Evolutionary conservation across 1,139 yeast genomes (phyloP), one percentile per base, ranked within the genome.

Genomic region (Kazachstania sp.): DNA sequence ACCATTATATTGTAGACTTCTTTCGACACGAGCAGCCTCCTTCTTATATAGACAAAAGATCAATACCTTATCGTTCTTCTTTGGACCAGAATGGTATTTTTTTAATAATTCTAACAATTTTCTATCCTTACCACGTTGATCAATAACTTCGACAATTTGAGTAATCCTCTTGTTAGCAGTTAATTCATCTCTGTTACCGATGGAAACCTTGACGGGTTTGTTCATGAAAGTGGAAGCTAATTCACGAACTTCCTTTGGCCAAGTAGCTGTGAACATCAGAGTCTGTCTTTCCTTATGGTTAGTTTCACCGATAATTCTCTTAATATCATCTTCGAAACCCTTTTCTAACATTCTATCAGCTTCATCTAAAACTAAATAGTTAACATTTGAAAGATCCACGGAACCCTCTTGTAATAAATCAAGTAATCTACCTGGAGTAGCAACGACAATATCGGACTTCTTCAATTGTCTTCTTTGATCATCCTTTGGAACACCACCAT

Each of bases 331-430:
- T 70, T 92, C 98, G 62, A 92, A 92, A 32, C 99, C 99, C 63
- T 80, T 83, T 68, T 92, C 98, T 54, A 92, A 77, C 98, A 92
- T 94, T 70, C 99, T 79, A 66, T 92, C 99, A 37, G 98, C 99
- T 71, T 92, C 99, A 67, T 92, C 99, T 46, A 92, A 74, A 23
- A 92, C 95, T 55, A 94, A 73, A 64, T 86, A 90, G 54, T 83
- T 77, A 32, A 90, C 83, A 7, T 72, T 64, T 31, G 79, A 70
- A 54, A 92, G 73, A 57, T 83, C 79, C 41, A 86, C 81, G 37
- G 90, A 77, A 9, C 95, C 95, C 63, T 92, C 98, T 55, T 90
- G 84, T 56, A 92, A 73, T 62, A 94, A 75, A 71, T 92, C 99
- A 52, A 88, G 77, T 60, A 94, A 73, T 67, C 99, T 81, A 55